Evolutionary conservation across 2,329 filamentous ascomycete species (phyloP).

Genomic region (Cladophialophora carrionii): DNA sequence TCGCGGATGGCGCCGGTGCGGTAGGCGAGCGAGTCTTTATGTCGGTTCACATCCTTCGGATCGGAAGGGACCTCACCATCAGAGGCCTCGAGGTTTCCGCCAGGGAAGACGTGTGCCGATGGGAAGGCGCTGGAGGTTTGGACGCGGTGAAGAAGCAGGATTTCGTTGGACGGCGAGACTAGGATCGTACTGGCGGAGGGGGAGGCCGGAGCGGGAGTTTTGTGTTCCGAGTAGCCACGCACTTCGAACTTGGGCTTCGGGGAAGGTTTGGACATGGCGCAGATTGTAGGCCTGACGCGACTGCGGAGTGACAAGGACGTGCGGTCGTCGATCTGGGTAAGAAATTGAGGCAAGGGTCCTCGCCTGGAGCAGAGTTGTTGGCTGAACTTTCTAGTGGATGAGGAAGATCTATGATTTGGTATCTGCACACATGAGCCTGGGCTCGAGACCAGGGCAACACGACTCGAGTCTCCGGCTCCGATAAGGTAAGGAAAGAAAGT

Average conservation of each 20-base stretch:
- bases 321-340: background rate
- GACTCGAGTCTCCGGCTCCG: background rate
- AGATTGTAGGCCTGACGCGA: background rate
- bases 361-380: background rate
- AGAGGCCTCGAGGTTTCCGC: conserved; percentile 76
- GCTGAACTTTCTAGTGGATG: background rate
- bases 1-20: conserved; percentile 84
- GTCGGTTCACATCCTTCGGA: conserved; percentile 56
- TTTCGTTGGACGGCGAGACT: conserved; percentile 81
- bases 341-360: background rate
- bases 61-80: conserved; percentile 65
- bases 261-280: conserved; percentile 45
- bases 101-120: conserved; percentile 93
- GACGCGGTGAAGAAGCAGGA: conserved; percentile 85
- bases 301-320: background rate
- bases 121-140: conserved; percentile 81
- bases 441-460: background rate
- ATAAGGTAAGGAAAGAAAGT: background rate
- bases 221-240: conserved; percentile 55
- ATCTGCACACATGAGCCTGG: background rate
- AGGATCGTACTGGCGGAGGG: conserved; percentile 69
- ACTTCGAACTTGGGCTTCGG: conserved; percentile 48
- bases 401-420: background rate
- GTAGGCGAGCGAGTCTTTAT: conserved; percentile 73
- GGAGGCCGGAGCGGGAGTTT: conserved; percentile 32